Percentiles rank a stretch among this genome's conserved stretches.
Conservation (phyloP, 73 alveolate species). For the Tetrahymena thermophila region DNA sequence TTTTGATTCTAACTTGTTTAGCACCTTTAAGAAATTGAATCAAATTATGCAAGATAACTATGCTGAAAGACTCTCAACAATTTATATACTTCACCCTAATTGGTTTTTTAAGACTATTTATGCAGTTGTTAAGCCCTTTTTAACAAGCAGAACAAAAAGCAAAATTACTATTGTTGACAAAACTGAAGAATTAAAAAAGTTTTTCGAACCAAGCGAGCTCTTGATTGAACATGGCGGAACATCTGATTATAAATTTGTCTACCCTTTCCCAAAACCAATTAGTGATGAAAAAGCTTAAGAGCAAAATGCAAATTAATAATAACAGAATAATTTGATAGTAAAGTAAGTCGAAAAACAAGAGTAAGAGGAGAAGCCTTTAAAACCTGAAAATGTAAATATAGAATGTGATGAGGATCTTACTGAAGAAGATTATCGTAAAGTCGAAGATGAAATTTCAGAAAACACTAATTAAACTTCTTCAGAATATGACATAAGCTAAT, state of each 20-base stretch:
- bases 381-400: not conserved
- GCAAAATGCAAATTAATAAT: not conserved
- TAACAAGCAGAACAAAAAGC: conserved; percentile 33
- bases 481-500: not conserved
- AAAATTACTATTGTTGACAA: conserved; percentile 25
- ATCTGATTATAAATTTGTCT: not conserved
- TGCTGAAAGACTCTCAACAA: conserved; percentile 42
- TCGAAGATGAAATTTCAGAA: not conserved
- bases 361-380: not conserved
- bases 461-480: not conserved
- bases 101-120: conserved; percentile 39
- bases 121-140: conserved; percentile 45
- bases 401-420: not conserved
- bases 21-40: not conserved
- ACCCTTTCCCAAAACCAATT: not conserved
- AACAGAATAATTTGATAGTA: not conserved
- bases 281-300: not conserved
- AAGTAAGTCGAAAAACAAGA: not conserved
- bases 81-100: conserved; percentile 39
- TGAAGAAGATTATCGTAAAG: not conserved
- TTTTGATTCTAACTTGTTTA: conserved; percentile 1
- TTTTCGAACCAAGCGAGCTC: conserved; percentile 29
- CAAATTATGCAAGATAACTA: conserved; percentile 24
- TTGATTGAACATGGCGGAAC: conserved; percentile 53
- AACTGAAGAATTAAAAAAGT: conserved; percentile 5